phyloP scores from a whole-genome alignment of 345 rosid species.

The Populus euphratica region DNA sequence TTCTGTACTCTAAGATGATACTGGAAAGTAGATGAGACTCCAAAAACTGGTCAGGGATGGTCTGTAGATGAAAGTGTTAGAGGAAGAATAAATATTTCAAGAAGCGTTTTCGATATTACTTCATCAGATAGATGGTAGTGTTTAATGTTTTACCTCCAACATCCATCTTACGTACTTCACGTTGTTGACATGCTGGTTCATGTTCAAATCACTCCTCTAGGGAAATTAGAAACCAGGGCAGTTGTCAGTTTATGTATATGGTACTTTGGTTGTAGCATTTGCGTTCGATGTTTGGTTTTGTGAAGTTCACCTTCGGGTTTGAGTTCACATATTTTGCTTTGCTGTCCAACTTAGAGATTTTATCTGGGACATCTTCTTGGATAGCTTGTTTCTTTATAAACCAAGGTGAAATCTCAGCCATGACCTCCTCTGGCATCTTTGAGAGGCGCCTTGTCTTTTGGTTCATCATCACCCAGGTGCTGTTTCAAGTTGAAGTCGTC shows the following conservation, averaged over 20 bases:
- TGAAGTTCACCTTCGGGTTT: slow-evolving; percentile 40
- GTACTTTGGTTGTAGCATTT: neutral
- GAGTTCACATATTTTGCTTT: slow-evolving; percentile 52
- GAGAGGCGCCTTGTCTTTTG: slow-evolving; percentile 62
- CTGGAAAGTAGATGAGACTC: slow-evolving; percentile 48
- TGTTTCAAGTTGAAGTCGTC: slow-evolving; percentile 23
- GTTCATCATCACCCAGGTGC: slow-evolving; percentile 78
- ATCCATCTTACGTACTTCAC: slow-evolving; percentile 71
- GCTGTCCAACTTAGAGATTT: slow-evolving; percentile 47
- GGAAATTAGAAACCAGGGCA: slow-evolving; percentile 22
- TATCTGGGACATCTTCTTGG: slow-evolving; percentile 49
- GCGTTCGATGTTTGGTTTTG: neutral
- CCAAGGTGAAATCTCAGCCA: slow-evolving; percentile 63
- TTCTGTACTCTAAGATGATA: slow-evolving; percentile 48
- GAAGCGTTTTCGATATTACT: neutral
- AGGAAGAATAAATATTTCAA: neutral
- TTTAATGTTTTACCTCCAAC: slow-evolving; percentile 49
- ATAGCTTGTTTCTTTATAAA: slow-evolving; percentile 58
- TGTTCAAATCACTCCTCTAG: slow-evolving; percentile 54
- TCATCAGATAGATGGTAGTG: neutral
- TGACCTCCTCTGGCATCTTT: slow-evolving; percentile 62
- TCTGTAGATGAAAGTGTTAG: slow-evolving; percentile 25
- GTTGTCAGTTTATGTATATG: neutral
- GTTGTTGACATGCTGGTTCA: slow-evolving; percentile 78
- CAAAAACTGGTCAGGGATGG: slow-evolving; percentile 51